These are phyloP conservation scores for Ganoderma meredithae DNA, from an alignment of 1,284 basidiomycete species.

Conservation along the genomic window DNA sequence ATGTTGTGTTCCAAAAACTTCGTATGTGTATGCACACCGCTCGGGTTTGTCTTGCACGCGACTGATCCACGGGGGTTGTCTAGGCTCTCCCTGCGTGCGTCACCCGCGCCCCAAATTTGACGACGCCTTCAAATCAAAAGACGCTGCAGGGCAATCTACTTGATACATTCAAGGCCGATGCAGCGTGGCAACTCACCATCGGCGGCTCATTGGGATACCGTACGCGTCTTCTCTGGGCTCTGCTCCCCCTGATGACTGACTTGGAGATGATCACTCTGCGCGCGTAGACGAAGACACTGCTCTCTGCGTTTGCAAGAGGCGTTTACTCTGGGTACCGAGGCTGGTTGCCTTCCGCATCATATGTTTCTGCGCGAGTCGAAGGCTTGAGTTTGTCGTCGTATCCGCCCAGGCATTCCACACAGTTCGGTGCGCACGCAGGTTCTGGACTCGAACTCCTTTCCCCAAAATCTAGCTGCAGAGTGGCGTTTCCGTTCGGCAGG, in stretches of 20 bases:
- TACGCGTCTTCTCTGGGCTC: background rate
- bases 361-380: background rate
- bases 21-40: background rate
- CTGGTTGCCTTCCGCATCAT: background rate
- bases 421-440: background rate
- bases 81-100: background rate
- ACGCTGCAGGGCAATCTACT: slow-evolving; percentile 2
- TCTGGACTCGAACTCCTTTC: background rate
- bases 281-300: background rate
- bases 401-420: background rate
- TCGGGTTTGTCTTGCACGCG: slow-evolving; percentile 6
- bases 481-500: background rate
- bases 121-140: slow-evolving; percentile 1
- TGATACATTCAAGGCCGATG: background rate
- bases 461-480: background rate
- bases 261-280: background rate
- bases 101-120: slow-evolving; percentile 1
- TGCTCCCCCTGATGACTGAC: background rate
- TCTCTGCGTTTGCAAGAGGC: background rate
- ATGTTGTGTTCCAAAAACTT: background rate
- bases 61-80: slow-evolving; percentile 4
- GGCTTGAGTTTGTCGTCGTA: background rate
- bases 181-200: background rate
- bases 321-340: background rate
- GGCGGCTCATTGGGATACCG: background rate